Base-by-base conservation (phyloP, 768 basidiomycete genomes). In the Panaeolus cyanescens region DNA sequence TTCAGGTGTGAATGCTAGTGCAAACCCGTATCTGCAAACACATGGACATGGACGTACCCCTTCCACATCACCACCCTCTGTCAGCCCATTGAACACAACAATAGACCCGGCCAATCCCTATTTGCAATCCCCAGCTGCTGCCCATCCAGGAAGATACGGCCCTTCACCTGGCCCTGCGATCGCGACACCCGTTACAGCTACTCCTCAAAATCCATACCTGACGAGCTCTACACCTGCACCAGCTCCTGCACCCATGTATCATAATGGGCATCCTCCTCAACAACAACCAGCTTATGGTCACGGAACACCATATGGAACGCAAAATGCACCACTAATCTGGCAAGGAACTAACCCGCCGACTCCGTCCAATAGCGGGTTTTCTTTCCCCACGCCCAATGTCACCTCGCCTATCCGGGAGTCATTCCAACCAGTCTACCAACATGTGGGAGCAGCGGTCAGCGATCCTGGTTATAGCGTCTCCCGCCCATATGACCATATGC, bases 381-480 rank as follows among this genome's bases (percentile, higher is more conserved):
- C 69, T 19, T 80, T 79, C 68, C 77, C 78, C 1, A 63, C 74
- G 40, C 78, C 79, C 9, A 28, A 50, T 32, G 36, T 64, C 39
- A 57, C 71, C 19, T 22, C 68, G 33, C 65, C 69, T n/a, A 61
- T 56, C 12, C 59, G 55, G 8, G 60, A 66, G 19, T 50, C 45
- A 12, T 28, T 50, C 25, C 45, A 28, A 28, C 25, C 45, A 13
- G 22, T 50, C 8, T 50, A 50, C 30, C 45, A 50, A 15, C 25
- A 50, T 13, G 45, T 28, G 10, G 25, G 45, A 13, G 45, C 45
- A 30, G 45, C 45, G 15, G 22, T 28, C 19, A 50, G 45, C 15
- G 45, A 50, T 50, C 45, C 45, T 28, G 45, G 45, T 50, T 50
- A 50, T 28, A 28, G 22, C 25, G 45, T 10, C 30, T 4, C 25